Base-by-base conservation (phyloP, 1,284 basidiomycete species). In the Cystobasidium pallidum region DNA sequence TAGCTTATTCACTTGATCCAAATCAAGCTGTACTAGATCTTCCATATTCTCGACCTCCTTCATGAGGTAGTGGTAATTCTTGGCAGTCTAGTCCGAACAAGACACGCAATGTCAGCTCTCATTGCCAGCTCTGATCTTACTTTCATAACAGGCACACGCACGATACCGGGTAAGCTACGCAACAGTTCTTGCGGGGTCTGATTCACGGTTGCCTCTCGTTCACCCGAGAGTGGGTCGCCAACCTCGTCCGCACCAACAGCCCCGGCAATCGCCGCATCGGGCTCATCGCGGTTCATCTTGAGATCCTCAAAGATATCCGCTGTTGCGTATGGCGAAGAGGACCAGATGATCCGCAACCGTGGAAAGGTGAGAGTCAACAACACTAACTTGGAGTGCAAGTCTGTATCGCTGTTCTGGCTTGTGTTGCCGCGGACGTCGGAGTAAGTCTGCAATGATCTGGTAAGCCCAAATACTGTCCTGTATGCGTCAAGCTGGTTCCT, bases 271-370 rank as follows among this genome's bases (percentile, higher is more conserved):
- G 83, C 79, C 11, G 88, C 86, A 75, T 96, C 90, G 0, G 95
- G 96, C 80, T 99, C 93, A 0, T 87, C 83, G 66, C 88, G 86
- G 75, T 90, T 89, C n/a, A 84, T 78, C 80, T 99, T 99, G 34
- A 99, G 87, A 78, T 98, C 95, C 55, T 87, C 88, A 82, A 98
- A 94, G 68, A 98, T 94, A 75, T 94, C 89, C 0, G 93, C 87
- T 0, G 92, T 94, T 30, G 92, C 89, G 78, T 92, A 92, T 0
- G 96, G 93, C 1, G 94, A 97, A 1, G 92, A 93, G 0, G 93
- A 95, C 96, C 96, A 99, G 78, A 99, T 91, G 78, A 98, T 90
- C 36, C 92, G 88, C 2, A 99, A 83, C 21, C 91, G 88, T 0
- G 94, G 94, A 80, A 98, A 99, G 13, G 91, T 86, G 11, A 96